phyloP scores from a whole-genome alignment of 805 yeast genomes.

The Saccharomycodes ludwigii region DNA sequence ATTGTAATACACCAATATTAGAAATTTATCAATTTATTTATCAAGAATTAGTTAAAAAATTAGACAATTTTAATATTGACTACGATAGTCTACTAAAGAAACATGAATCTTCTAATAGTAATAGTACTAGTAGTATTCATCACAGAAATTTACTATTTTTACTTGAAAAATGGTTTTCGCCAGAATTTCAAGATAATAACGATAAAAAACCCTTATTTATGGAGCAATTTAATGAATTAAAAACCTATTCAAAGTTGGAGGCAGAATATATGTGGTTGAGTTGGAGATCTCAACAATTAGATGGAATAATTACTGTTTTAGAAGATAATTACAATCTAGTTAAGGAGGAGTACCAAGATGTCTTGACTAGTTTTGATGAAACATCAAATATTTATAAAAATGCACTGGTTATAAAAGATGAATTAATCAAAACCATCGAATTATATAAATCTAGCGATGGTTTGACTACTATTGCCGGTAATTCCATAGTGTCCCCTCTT shows the following conservation, averaged over 20 bases:
- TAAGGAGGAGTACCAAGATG: slow-evolving; percentile 13
- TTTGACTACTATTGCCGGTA: too few species aligned
- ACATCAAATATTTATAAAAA: slow-evolving; percentile 7
- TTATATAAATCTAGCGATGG: too few species aligned
- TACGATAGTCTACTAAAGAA: slow-evolving; percentile 2
- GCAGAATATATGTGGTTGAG: slow-evolving; percentile 48
- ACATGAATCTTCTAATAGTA: slow-evolving; percentile 1
- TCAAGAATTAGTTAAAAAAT: slow-evolving; percentile 4
- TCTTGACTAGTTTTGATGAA: slow-evolving; percentile 10
- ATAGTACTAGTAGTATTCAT: too few species aligned
- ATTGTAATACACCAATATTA: slow-evolving; percentile 5
- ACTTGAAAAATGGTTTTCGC: too few species aligned
- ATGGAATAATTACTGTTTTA: slow-evolving; percentile 28
- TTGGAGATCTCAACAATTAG: slow-evolving; percentile 44
- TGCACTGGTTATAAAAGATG: too few species aligned
- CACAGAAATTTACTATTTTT: too few species aligned
- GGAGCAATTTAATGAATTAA: slow-evolving; percentile 21
- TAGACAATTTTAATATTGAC: slow-evolving; percentile 2
- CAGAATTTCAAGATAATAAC: neutral
- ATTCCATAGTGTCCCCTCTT: too few species aligned
- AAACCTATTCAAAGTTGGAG: slow-evolving; percentile 38
- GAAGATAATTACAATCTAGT: slow-evolving; percentile 16
- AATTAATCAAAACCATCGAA: too few species aligned
- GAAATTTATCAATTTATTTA: slow-evolving; percentile 5
- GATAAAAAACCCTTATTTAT: neutral